Base-by-base conservation (phyloP, 23 red algal genomes). In the Gracilaria caudata region DNA sequence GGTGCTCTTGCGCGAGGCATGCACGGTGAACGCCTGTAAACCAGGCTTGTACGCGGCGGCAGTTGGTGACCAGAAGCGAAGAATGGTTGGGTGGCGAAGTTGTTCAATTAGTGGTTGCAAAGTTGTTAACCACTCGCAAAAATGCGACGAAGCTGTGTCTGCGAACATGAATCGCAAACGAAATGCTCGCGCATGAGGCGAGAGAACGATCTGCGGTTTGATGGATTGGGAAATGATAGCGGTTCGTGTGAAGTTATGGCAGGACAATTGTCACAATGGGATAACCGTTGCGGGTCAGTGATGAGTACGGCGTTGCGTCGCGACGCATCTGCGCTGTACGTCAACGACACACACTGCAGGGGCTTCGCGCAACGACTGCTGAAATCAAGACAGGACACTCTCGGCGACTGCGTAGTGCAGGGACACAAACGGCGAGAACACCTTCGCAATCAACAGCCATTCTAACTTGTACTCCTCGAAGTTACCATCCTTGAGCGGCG, bases 1-100 rank as follows among this genome's bases (percentile, higher is more conserved):
- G 38, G 95, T 94, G 63, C 84, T 98, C 43, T 91, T 94, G 33
- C 94, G 45, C 7, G 87, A 73, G 37, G 87, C 78, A 21, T 90
- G 61, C 33, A 91, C 84, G 46, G 72, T 51, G 60, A 94, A 98
- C 68, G 82, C 79, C 61, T 89, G 84, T 43, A 98, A n/a, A n/a
- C n/a, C n/a, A n/a, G n/a, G n/a, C n/a, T n/a, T n/a, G n/a, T n/a
- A n/a, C n/a, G 24, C 58, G 7, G n/a, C 7, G 21, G 58, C 24
- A 32, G 21, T 10, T 24, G 43, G 82, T 19, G 13, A 12, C 82
- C 82, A 89, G 34, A 89, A 66, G 26, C 84, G 84, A 11, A 89
- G 84, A 19, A 89, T 29, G 61, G 38, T 51, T n/a, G 26, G 72
- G 35, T 40, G 53, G 20, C 19, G 29, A 3, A 24, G 51, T 4